phyloP scores from a whole-genome alignment of 139 green algal genomes.

The Penium margaritaceum region DNA sequence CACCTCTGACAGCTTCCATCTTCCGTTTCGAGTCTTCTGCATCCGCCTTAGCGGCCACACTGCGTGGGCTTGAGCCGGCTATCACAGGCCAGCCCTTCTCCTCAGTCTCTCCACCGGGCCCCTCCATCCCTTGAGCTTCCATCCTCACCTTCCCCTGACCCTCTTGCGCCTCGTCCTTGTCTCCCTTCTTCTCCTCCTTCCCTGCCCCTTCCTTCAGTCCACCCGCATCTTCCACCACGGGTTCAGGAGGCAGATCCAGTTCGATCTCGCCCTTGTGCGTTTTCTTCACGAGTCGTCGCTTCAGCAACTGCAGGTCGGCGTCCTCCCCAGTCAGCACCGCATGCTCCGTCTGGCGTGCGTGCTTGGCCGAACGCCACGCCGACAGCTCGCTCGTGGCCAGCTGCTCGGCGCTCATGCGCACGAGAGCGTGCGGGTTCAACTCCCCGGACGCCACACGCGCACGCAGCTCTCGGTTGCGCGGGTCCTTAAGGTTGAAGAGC shows the following conservation, averaged over 20 bases:
- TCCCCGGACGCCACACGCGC: conserved; percentile 15
- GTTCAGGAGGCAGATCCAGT: conserved; percentile 10
- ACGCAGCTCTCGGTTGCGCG: conserved; percentile 28
- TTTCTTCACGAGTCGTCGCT: conserved; percentile 35
- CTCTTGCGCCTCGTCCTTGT: too few relatives aligned
- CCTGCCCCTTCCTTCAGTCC: too few relatives aligned
- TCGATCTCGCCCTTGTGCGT: conserved; percentile 38
- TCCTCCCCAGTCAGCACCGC: conserved; percentile 23
- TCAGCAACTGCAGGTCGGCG: background rate
- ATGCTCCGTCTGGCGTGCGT: background rate
- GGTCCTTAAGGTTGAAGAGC: conserved; percentile 41
- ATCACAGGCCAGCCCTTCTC: too few relatives aligned
- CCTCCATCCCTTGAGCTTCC: too few relatives aligned
- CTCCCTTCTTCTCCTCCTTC: too few relatives aligned
- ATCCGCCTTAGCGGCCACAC: too few relatives aligned
- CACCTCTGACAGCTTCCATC: too few relatives aligned
- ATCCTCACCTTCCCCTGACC: too few relatives aligned
- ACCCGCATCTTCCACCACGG: too few relatives aligned
- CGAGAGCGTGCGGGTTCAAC: conserved; percentile 7
- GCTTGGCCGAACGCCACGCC: conserved; percentile 18
- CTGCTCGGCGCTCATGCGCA: conserved; percentile 29
- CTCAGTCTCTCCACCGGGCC: too few relatives aligned
- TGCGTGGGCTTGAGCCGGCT: too few relatives aligned
- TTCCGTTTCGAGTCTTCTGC: too few relatives aligned
- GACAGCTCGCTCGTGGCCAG: conserved; percentile 27